Conservation (phyloP, 2,329 filamentous ascomycete species). For the Cyphellophora europaea region DNA sequence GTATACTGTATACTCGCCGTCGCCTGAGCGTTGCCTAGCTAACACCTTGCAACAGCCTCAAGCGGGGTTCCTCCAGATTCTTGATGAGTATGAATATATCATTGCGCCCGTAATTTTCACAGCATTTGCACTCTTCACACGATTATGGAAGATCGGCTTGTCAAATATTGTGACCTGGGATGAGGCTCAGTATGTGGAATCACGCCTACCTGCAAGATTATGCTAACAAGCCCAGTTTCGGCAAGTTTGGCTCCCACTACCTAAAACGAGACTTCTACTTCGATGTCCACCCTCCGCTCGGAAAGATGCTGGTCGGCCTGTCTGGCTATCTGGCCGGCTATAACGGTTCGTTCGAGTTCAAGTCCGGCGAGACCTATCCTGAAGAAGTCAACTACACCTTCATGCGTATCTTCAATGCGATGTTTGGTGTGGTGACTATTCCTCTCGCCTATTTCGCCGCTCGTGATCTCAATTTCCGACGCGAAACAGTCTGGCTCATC, state of each 20-base stretch:
- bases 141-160: conserved; percentile 58
- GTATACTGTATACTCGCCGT: conserved; percentile 17
- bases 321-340: conserved; percentile 95
- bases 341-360: conserved; percentile 99
- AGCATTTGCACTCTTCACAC: conserved; percentile 54
- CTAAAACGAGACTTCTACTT: conserved; percentile 99
- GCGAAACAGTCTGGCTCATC: conserved; percentile 85
- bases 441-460: conserved; percentile 94
- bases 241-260: conserved; percentile 97
- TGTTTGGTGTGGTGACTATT: conserved; percentile 86
- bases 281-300: conserved; percentile 88
- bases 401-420: conserved; percentile 95
- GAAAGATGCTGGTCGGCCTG: conserved; percentile 96
- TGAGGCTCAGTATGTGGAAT: conserved; percentile 56
- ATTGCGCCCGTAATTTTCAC: conserved; percentile 57
- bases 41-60: conserved; percentile 19
- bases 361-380: conserved; percentile 93
- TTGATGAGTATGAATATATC: conserved; percentile 53
- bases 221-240: conserved; percentile 27
- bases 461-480: conserved; percentile 76
- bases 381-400: conserved; percentile 93
- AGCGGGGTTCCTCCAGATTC: conserved; percentile 25
- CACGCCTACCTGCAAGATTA: neutral
- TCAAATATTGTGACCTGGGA: conserved; percentile 69
- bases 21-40: neutral